These are phyloP conservation scores for Apiotrichum sp. DNA, from an alignment of 1,284 basidiomycete genomes.

Conservation along the genomic window DNA sequence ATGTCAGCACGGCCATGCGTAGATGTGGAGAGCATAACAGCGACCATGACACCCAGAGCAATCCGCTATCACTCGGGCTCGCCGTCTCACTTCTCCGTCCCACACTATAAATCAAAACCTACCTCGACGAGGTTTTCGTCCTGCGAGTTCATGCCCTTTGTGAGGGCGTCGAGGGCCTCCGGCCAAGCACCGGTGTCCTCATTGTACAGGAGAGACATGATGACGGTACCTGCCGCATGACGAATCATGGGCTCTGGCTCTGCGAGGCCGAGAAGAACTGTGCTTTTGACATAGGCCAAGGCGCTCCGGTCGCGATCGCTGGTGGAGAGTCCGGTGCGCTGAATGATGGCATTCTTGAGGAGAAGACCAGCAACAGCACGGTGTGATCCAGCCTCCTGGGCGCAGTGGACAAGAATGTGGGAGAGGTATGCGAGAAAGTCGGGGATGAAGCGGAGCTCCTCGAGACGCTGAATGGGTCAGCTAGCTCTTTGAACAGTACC, in stretches of 20 bases:
- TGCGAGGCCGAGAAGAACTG: slow-evolving; percentile 72
- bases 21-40: no score
- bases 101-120: slow-evolving; percentile 50
- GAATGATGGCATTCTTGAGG: slow-evolving; percentile 76
- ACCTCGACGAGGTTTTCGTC: slow-evolving; percentile 78
- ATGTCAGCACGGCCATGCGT: neutral
- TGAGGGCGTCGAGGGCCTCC: slow-evolving; percentile 76
- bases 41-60: neutral
- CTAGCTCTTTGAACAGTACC: no score
- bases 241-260: slow-evolving; percentile 78
- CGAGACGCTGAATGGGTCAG: slow-evolving; percentile 63
- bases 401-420: slow-evolving; percentile 70
- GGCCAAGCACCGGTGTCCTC: slow-evolving; percentile 87
- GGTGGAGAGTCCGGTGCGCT: slow-evolving; percentile 21
- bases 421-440: slow-evolving; percentile 96
- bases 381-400: slow-evolving; percentile 73
- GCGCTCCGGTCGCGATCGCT: slow-evolving; percentile 45
- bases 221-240: slow-evolving; percentile 83
- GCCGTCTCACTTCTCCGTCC: neutral
- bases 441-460: slow-evolving; percentile 76
- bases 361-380: slow-evolving; percentile 93
- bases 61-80: slow-evolving; percentile 45
- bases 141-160: slow-evolving; percentile 66
- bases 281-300: slow-evolving; percentile 70
- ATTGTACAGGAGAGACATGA: slow-evolving; percentile 77